Percentiles rank a stretch among this genome's conserved stretches.
These are phyloP conservation scores for Blastobotrys muscicola DNA, from an alignment of 805 yeast genomes.

Conservation along the genomic window DNA sequence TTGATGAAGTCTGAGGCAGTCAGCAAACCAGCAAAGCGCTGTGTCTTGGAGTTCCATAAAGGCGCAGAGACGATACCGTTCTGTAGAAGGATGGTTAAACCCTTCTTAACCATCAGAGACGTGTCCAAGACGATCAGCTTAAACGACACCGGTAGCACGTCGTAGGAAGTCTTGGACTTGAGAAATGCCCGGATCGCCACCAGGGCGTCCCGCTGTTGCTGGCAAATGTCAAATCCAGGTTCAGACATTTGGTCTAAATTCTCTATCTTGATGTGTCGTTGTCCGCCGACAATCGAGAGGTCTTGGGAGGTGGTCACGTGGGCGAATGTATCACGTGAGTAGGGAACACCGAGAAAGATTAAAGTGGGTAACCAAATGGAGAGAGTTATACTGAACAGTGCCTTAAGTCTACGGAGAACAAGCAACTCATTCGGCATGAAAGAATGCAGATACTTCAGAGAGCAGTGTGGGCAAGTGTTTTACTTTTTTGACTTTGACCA, in stretches of 20 bases:
- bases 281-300: too few species aligned
- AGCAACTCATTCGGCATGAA: too few species aligned
- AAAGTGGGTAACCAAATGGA: too few species aligned
- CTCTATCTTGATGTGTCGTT: background rate
- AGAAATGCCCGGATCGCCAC: constrained; percentile 76
- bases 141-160: constrained; percentile 91
- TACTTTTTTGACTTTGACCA: too few species aligned
- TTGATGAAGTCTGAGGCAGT: constrained; percentile 90
- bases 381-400: too few species aligned
- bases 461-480: too few species aligned
- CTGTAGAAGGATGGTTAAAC: constrained; percentile 80
- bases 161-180: constrained; percentile 88
- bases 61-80: constrained; percentile 96
- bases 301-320: too few species aligned
- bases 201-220: constrained; percentile 55
- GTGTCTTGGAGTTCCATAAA: constrained; percentile 83
- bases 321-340: too few species aligned
- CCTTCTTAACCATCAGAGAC: constrained; percentile 77
- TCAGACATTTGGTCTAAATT: background rate
- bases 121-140: constrained; percentile 90
- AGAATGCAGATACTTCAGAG: too few species aligned
- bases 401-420: too few species aligned
- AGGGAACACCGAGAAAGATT: too few species aligned
- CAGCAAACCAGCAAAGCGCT: constrained; percentile 87
- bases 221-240: constrained; percentile 31